Conservation (phyloP, 2,329 filamentous ascomycete species). For the Samsoniella hepiali region DNA sequence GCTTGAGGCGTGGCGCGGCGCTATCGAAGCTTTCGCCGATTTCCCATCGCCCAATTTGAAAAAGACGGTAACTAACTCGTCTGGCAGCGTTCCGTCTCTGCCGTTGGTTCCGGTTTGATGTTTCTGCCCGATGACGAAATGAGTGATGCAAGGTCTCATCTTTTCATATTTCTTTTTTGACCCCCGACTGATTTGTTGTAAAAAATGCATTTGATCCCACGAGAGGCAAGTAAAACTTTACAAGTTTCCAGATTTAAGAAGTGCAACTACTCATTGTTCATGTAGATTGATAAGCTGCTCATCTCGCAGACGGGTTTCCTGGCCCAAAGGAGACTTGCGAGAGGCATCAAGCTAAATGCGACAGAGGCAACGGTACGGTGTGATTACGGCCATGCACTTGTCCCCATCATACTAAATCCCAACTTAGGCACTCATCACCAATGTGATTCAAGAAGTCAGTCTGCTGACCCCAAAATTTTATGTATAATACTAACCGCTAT, state of each 20-base stretch:
- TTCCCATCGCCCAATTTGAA: not conserved
- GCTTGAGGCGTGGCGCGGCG: not conserved
- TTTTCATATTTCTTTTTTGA: not conserved
- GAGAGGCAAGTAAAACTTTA: constrained; percentile 38
- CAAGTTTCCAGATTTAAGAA: constrained; percentile 26
- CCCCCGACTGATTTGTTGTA: no score
- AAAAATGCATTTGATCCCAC: constrained; percentile 47
- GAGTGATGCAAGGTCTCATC: not conserved
- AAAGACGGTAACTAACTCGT: not conserved
- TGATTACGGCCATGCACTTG: not conserved
- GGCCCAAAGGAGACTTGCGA: constrained; percentile 81
- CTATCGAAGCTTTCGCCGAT: constrained; percentile 10
- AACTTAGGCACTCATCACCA: constrained; percentile 4
- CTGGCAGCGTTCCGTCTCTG: not conserved
- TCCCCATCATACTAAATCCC: not conserved
- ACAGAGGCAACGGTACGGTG: constrained; percentile 71
- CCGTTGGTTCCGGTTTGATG: not conserved
- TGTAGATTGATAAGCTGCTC: constrained; percentile 89
- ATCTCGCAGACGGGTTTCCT: constrained; percentile 85
- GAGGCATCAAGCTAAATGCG: constrained; percentile 87
- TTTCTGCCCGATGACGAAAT: not conserved
- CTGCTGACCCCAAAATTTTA: no score
- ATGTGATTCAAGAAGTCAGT: constrained; percentile 13
- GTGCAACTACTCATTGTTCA: not conserved
- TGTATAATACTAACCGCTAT: not conserved